Evolutionary conservation across 345 rosid species (phyloP).

Genomic region (Moricandia moricandioides): DNA sequence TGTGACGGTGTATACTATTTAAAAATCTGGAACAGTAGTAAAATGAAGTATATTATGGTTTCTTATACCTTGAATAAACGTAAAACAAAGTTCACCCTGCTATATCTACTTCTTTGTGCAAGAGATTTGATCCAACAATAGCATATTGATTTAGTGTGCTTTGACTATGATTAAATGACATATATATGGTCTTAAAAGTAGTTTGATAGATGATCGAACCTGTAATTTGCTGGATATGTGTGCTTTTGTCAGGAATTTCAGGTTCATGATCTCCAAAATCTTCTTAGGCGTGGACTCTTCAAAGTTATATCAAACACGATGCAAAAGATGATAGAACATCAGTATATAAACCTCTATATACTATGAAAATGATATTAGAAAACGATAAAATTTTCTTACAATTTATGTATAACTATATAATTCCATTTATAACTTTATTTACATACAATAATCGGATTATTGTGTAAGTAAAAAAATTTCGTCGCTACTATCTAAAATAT

Average conservation of each 20-base stretch:
- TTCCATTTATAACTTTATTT: background rate
- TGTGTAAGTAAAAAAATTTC: background rate
- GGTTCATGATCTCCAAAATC: slow-evolving; percentile 57
- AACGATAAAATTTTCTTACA: background rate
- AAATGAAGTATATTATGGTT: background rate
- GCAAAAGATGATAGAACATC: background rate
- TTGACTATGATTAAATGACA: slow-evolving; percentile 1
- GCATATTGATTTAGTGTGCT: background rate
- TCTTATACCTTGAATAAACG: background rate
- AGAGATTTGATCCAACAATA: background rate
- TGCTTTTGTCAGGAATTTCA: slow-evolving; percentile 48
- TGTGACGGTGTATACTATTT: background rate
- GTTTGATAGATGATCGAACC: slow-evolving; percentile 39
- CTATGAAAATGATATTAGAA: background rate
- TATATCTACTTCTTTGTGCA: no score
- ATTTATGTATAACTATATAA: background rate
- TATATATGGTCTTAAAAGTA: background rate
- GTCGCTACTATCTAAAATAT: background rate
- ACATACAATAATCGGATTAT: no score
- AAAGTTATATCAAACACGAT: slow-evolving; percentile 13
- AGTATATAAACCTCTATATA: background rate
- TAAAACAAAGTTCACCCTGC: background rate
- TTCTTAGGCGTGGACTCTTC: slow-evolving; percentile 66
- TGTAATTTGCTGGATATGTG: slow-evolving; percentile 69
- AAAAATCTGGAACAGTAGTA: background rate